Conservation (phyloP, 2,329 filamentous ascomycete species). For the Colletotrichum coccodes region DNA sequence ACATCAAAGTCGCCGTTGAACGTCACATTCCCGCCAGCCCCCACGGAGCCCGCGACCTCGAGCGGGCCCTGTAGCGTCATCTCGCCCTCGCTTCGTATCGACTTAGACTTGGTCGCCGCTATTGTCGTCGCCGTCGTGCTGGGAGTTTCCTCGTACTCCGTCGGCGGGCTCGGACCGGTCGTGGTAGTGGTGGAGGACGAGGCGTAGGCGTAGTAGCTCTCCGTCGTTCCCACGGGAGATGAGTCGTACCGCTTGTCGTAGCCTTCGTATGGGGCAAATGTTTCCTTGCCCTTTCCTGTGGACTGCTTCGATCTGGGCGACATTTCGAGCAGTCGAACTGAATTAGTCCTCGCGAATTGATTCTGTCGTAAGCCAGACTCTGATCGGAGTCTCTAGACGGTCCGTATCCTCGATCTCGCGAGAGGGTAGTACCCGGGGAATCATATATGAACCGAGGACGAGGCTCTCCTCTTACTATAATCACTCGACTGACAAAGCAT, state of each 20-base stretch:
- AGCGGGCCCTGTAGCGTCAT: slow-evolving; percentile 54
- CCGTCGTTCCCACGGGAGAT: slow-evolving; percentile 15
- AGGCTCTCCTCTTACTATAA: background rate
- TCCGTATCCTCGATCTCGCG: no score
- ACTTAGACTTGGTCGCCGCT: slow-evolving; percentile 43
- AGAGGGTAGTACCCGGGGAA: background rate
- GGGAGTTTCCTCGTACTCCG: slow-evolving; percentile 22
- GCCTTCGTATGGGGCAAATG: slow-evolving; percentile 18
- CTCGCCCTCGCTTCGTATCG: slow-evolving; percentile 54
- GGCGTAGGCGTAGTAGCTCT: slow-evolving; percentile 37
- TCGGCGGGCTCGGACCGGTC: slow-evolving; percentile 18
- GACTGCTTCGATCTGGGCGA: slow-evolving; percentile 8
- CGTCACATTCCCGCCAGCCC: slow-evolving; percentile 54
- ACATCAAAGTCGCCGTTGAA: slow-evolving; percentile 56
- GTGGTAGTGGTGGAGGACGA: slow-evolving; percentile 35
- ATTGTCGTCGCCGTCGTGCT: slow-evolving; percentile 12
- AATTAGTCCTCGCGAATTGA: background rate
- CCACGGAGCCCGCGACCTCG: slow-evolving; percentile 58
- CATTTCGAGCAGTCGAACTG: slow-evolving; percentile 5
- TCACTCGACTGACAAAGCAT: background rate
- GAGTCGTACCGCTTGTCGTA: slow-evolving; percentile 9
- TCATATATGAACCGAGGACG: slow-evolving; percentile 5
- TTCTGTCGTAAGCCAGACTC: background rate
- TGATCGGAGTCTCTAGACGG: background rate
- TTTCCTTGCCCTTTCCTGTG: slow-evolving; percentile 23